Percentiles rank a stretch among this genome's conserved stretches.
phyloP scores from a whole-genome alignment of 305 asterid species.

The Rubia occidens region DNA sequence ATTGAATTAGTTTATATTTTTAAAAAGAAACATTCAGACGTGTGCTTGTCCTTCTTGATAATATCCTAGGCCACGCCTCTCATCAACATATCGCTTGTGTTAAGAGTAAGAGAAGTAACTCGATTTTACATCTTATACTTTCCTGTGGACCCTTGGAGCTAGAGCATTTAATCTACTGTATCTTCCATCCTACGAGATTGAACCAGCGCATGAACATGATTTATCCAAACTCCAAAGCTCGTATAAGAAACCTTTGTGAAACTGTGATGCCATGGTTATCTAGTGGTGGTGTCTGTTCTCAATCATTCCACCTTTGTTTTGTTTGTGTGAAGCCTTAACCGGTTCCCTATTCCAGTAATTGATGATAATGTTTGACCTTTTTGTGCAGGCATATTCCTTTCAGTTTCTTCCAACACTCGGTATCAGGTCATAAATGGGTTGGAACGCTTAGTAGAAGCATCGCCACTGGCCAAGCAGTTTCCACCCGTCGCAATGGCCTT shows the following conservation, averaged over 20 bases:
- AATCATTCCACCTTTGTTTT: background rate
- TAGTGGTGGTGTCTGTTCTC: background rate
- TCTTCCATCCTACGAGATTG: background rate
- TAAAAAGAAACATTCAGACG: background rate
- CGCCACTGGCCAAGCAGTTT: conserved; percentile 55
- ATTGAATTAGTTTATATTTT: background rate
- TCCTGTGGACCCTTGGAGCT: background rate
- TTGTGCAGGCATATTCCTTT: conserved; percentile 66
- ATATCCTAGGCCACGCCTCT: background rate
- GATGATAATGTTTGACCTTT: conserved; percentile 5
- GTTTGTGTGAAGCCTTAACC: background rate
- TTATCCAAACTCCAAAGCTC: background rate
- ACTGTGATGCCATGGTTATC: background rate
- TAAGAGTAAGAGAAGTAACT: background rate
- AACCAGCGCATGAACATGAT: background rate
- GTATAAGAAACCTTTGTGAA: background rate
- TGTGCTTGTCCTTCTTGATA: background rate
- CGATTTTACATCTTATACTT: background rate
- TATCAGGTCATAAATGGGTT: conserved; percentile 84
- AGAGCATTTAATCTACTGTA: background rate
- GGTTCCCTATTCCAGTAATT: background rate
- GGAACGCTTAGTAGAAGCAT: conserved; percentile 72
- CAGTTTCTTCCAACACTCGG: conserved; percentile 87
- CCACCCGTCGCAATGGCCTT: conserved; percentile 81
- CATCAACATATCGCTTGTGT: background rate